Base-by-base conservation (phyloP, 176 grass and related monocot genomes). In the Cenchrus americanus region DNA sequence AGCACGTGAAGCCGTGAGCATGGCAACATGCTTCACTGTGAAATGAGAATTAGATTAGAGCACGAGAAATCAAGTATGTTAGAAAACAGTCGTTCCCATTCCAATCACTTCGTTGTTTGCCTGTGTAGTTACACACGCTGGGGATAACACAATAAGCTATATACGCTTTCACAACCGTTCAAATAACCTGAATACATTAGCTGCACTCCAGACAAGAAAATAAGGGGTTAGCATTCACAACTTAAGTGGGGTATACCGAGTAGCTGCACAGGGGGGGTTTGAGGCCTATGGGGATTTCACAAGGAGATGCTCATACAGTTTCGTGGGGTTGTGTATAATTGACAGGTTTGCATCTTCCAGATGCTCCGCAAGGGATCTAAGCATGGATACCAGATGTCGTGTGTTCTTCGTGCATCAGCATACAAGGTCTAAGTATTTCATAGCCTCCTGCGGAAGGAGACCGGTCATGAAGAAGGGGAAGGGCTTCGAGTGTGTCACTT, bases 381-480 rank as follows among this genome's bases (percentile, higher is more conserved):
- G 85, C 91, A 99, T 96, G 6, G 87, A 83, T 6, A 88, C 73
- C 49, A 96, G 71, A 40, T 86, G 87, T 52, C 86, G 91, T 0
- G 85, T 87, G 80, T 92, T 92, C 51, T 66, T 81, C 5, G 61
- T 94, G 34, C 83, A 87, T 60, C 83, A 79, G 89, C 93, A 94
- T 47, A 94, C 61, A 14, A 99, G 69, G 61, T 92, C 96, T 3
- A 99, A 62, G 52, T 99, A 99, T 40, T 89, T 86, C 89, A 99
- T 68, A 8, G 96, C 93, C 89, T 99, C 96, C 42, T 96, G 87
- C 0, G 96, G 96, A 57, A 94, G 78, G 49, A 99, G 93, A 17
- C 96, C 93, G 5, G 96, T 92, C 88, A 99, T 94, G 89, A 99
- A 95, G 82, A 96, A 94, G 10, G 96, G 83, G 59, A 99, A 96